Evolutionary conservation across 768 basidiomycete genomes (phyloP), one percentile per base, ranked within the genome.

Genomic region (Boletus subcaerulescens): DNA sequence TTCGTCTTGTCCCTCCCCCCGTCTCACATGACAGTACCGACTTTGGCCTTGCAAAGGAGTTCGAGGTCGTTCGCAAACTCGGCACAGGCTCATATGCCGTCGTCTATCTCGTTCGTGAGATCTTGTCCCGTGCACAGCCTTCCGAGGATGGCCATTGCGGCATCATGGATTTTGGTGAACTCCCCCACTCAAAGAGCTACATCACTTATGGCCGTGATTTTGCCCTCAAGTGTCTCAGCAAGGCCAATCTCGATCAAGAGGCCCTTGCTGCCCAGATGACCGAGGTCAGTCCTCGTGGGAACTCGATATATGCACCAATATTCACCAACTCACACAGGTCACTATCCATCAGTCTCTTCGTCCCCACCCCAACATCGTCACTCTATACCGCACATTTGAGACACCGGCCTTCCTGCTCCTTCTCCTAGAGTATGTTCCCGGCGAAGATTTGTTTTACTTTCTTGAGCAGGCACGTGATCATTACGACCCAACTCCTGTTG

Each of bases 371-470:
- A 95, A 97, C 74, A 95, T 99, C 60, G 97, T 96, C 62, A 93
- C 95, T 26, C 83, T 98, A 29, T 86, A 96, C 71, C 87, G 89
- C 62, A 96, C 97, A 1, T 81, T 96, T 63, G 93, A 99, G 73
- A 98, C 94, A 3, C 79, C 84, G 51, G 87, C 92, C 31, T 97
- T 91, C 71, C 78, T 99, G 8, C 86, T 98, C 60, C 86, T 99
- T 60, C 78, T 99, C 44, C 79, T 99, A 60, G 96, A 99, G 76
- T 93, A 88, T 68, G 95, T 97, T 58, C 94, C 94, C 15, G 96
- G 96, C 48, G 91, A 97, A 73, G 96, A 99, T 72, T 78, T 98
- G 60, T 99, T 94, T 73, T 99, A 94, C 75, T 99, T 98, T 80
- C 82, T 99, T 47, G 95, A 98, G 77, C 93, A 97, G 77, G 86